Evolutionary conservation across 78 protist species (phyloP).

Genomic region (Dictyostelium intermedium): DNA sequence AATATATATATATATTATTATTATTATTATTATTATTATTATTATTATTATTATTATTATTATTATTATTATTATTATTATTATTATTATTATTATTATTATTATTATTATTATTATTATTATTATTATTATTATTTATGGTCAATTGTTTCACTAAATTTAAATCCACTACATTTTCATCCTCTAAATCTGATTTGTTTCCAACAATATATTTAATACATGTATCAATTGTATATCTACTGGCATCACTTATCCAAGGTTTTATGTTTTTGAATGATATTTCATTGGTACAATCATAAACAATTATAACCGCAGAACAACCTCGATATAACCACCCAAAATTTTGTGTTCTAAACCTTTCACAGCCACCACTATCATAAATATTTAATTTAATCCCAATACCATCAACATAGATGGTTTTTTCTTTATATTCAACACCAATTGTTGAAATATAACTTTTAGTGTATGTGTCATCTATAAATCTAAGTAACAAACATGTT

Average conservation of each 20-base stretch:
- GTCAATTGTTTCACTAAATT: conserved; percentile 85
- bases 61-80: too few relatives aligned
- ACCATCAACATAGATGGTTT: not conserved
- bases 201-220: conserved; percentile 95
- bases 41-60: too few relatives aligned
- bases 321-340: conserved; percentile 88
- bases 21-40: too few relatives aligned
- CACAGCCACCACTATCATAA: conserved; percentile 12
- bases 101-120: too few relatives aligned
- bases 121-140: too few relatives aligned
- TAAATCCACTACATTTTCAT: conserved; percentile 82
- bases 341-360: not conserved
- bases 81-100: too few relatives aligned
- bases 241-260: conserved; percentile 91
- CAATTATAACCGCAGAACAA: conserved; percentile 95
- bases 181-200: conserved; percentile 92
- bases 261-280: conserved; percentile 94
- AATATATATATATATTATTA: too few relatives aligned
- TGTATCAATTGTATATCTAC: conserved; percentile 90
- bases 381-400: not conserved
- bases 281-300: conserved; percentile 94
- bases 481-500: not conserved
- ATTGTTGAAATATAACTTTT: not conserved
- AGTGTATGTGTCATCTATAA: not conserved
- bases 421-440: not conserved